Evolutionary conservation across 768 basidiomycete genomes (phyloP), one percentile per base, ranked within the genome.

Genomic region (Clavulina sp.): DNA sequence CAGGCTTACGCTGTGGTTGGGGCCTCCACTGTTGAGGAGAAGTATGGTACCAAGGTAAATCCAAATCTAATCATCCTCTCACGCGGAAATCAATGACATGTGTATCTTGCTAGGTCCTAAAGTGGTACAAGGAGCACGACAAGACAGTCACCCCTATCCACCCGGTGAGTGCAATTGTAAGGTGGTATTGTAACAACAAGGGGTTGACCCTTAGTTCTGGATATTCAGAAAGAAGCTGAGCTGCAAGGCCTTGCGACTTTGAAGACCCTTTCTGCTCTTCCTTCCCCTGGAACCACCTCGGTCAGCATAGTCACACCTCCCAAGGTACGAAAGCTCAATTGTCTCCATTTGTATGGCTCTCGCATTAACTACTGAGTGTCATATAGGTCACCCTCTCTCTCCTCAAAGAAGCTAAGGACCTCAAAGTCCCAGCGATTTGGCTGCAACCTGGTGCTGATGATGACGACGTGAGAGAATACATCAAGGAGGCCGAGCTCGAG

Each of bases 381-480:
- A 18, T 50, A 50, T 56, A 87, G 83, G 66, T 88, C 38, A 88
- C 85, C 6, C 72, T 86, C 43, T 68, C 66, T 23, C 57, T 86
- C 50, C 65, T 88, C 58, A 67, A 80, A 61, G 70, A 77, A 53
- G 81, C 80, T 5, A 78, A 79, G 62, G 70, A 71, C n/a, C 73
- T 77, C n/a, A 64, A 65, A n/a, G 64, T 85, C n/a, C 81, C 79
- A 4, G 72, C 78, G 2, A 70, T 89, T 41, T 93, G 89, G 89
- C 73, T 92, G 29, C 89, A 93, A 62, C 89, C 89, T 4, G 87
- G 87, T 21, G 84, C 87, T 4, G 78, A 81, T 57, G 80, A 86
- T 58, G 71, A 68, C 16, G 64, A 65, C 2, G 84, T 89, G 44
- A 64, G 69, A 16, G 59, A 69, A 16, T 91, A 74, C 58, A 77